phyloP scores from a whole-genome alignment of 768 basidiomycete genomes.

The Holtermannia corniformis region DNA sequence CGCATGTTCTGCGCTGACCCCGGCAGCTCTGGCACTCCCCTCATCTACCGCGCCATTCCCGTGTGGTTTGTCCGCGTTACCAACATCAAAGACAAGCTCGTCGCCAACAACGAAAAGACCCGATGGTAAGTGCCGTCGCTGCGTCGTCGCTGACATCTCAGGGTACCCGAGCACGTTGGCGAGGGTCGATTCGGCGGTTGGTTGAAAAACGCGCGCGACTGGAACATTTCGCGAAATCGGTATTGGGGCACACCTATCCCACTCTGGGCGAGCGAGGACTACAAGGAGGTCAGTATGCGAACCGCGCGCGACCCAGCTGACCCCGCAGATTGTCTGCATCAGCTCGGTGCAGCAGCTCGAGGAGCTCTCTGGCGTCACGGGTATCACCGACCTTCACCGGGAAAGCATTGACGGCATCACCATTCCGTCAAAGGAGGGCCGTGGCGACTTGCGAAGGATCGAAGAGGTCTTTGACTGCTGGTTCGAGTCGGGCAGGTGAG shows the following conservation, averaged over 20 bases:
- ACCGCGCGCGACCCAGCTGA: not conserved
- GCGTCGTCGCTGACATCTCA: conserved; percentile 27
- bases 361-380: conserved; percentile 66
- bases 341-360: conserved; percentile 84
- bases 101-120: conserved; percentile 80
- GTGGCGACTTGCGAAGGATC: conserved; percentile 74
- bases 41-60: conserved; percentile 92
- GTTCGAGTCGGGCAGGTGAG: conserved; percentile 97
- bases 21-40: conserved; percentile 77
- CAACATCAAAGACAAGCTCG: conserved; percentile 72
- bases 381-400: conserved; percentile 81
- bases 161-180: conserved; percentile 85
- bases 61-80: conserved; percentile 91
- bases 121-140: conserved; percentile 51
- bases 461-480: conserved; percentile 99
- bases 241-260: conserved; percentile 99
- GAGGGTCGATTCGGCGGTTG: conserved; percentile 93
- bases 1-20: not conserved
- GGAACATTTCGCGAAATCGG: conserved; percentile 97
- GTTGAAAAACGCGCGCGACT: conserved; percentile 96
- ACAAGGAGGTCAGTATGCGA: conserved; percentile 58
- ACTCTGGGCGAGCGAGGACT: conserved; percentile 88
- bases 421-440: conserved; percentile 82
- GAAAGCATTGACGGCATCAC: conserved; percentile 94
- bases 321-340: conserved; percentile 62